A percentile compares a stretch with the other conserved stretches of the same genome.
Conservation (phyloP, 1,284 basidiomycete genomes). For the Neolentinus lepideus region DNA sequence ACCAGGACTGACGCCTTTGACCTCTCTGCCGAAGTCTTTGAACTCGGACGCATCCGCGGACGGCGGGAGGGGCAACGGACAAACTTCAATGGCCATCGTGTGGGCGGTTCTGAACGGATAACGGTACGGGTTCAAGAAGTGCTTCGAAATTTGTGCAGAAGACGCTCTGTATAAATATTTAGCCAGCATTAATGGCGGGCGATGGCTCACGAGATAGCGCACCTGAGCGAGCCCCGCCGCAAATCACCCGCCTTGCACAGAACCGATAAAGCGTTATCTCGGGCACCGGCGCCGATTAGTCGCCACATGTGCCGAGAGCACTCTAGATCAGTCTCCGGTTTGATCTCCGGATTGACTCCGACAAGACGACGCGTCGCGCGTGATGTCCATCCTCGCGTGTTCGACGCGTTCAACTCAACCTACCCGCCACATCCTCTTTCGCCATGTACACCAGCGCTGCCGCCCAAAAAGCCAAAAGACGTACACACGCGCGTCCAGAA, state of each 20-base stretch:
- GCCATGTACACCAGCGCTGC: constrained; percentile 66
- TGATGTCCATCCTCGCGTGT: not conserved
- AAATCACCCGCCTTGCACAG: not conserved
- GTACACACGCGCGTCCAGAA: constrained; percentile 66
- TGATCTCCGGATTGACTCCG: not conserved
- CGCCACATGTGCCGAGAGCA: not conserved
- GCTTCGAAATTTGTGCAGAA: not conserved
- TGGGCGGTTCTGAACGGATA: not conserved
- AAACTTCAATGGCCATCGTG: constrained; percentile 33
- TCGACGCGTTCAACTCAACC: not conserved
- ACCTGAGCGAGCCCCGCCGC: not conserved
- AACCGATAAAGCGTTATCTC: not conserved
- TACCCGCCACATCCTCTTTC: not conserved
- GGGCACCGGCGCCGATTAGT: not conserved
- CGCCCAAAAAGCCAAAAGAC: constrained; percentile 66
- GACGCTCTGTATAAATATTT: not conserved
- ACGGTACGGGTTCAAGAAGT: not conserved
- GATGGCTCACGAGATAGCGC: not conserved
- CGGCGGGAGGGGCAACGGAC: constrained; percentile 36
- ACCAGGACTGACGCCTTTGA: constrained; percentile 44
- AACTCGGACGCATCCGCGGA: constrained; percentile 42
- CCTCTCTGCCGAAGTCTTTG: constrained; percentile 41
- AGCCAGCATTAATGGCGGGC: not conserved
- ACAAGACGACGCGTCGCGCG: constrained; percentile 1
- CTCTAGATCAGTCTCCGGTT: not conserved